phyloP scores from a whole-genome alignment of 768 basidiomycete species.

The Russula olivacea region DNA sequence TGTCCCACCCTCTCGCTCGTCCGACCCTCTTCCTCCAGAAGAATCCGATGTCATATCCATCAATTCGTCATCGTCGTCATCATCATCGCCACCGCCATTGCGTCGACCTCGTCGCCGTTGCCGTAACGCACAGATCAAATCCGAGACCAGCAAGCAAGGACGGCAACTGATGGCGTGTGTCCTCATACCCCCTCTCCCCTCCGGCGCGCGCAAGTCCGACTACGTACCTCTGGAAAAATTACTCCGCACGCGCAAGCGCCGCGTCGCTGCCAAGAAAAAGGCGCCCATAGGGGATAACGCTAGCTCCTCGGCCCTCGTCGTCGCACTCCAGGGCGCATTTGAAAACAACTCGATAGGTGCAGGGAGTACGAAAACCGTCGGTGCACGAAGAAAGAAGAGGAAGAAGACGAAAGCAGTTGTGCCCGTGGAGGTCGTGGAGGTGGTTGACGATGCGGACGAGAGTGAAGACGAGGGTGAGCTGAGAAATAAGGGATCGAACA shows the following conservation, averaged over 20 bases:
- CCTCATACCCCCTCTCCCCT: constrained; percentile 2
- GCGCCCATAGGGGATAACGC: not conserved
- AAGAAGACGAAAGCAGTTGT: not conserved
- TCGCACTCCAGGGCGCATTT: constrained; percentile 10
- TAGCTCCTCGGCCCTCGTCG: not conserved
- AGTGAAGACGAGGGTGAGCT: not conserved
- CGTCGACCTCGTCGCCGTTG: constrained; percentile 4
- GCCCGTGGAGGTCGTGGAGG: not conserved
- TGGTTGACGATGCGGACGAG: not conserved
- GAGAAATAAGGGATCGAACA: not conserved
- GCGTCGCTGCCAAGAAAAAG: not conserved
- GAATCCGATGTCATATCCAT: constrained; percentile 6
- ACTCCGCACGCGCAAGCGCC: not conserved
- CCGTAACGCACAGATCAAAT: not conserved
- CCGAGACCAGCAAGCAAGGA: constrained; percentile 6
- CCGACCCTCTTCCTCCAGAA: not conserved
- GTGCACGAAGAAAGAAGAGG: not conserved
- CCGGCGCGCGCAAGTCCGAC: not conserved
- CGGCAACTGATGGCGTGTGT: constrained; percentile 8
- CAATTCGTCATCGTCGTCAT: not conserved
- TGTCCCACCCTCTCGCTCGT: too few species aligned
- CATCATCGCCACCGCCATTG: not conserved
- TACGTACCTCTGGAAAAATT: not conserved
- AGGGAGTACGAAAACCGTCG: not conserved
- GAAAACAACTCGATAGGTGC: not conserved